Conservation (phyloP, 2,329 filamentous ascomycete genomes). For the Myotisia sp. region DNA sequence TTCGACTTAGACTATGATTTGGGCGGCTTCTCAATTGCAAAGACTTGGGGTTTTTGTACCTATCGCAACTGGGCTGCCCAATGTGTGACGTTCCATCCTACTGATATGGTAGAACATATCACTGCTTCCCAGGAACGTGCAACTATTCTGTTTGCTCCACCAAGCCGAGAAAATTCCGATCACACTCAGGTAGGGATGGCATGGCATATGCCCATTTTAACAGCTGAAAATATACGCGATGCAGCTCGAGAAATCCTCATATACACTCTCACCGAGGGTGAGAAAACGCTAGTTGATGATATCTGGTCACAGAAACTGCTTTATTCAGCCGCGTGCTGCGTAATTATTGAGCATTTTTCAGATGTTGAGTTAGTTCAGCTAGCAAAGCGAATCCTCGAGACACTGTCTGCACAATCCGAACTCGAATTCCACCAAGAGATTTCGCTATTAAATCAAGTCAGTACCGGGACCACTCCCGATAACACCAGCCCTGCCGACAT, state of each 20-base stretch:
- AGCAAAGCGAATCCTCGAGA: slow-evolving; percentile 17
- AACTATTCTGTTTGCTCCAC: slow-evolving; percentile 24
- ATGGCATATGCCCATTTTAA: slow-evolving; percentile 10
- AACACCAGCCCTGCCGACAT: not conserved
- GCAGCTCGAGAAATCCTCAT: slow-evolving; percentile 16
- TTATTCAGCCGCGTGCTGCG: slow-evolving; percentile 25
- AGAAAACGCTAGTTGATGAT: slow-evolving; percentile 11
- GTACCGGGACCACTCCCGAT: not conserved
- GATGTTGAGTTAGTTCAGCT: slow-evolving; percentile 15
- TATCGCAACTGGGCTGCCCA: slow-evolving; percentile 33
- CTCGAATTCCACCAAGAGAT: slow-evolving; percentile 23
- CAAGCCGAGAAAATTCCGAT: slow-evolving; percentile 10
- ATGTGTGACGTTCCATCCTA: slow-evolving; percentile 41
- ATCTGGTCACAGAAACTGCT: slow-evolving; percentile 19
- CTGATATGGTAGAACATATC: slow-evolving; percentile 43
- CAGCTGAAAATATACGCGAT: slow-evolving; percentile 10
- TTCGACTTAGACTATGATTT: slow-evolving; percentile 40
- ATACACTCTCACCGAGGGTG: slow-evolving; percentile 18
- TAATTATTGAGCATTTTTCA: slow-evolving; percentile 18
- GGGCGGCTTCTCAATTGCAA: slow-evolving; percentile 35
- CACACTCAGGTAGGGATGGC: slow-evolving; percentile 10
- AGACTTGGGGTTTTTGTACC: slow-evolving; percentile 39
- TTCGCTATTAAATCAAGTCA: not conserved
- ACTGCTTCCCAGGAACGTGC: slow-evolving; percentile 34
- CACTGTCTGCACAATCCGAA: slow-evolving; percentile 17